Percentiles rank a stretch among this genome's conserved stretches.
phyloP scores from a whole-genome alignment of 1,284 basidiomycete genomes.

The Ceratobasidium sp. region DNA sequence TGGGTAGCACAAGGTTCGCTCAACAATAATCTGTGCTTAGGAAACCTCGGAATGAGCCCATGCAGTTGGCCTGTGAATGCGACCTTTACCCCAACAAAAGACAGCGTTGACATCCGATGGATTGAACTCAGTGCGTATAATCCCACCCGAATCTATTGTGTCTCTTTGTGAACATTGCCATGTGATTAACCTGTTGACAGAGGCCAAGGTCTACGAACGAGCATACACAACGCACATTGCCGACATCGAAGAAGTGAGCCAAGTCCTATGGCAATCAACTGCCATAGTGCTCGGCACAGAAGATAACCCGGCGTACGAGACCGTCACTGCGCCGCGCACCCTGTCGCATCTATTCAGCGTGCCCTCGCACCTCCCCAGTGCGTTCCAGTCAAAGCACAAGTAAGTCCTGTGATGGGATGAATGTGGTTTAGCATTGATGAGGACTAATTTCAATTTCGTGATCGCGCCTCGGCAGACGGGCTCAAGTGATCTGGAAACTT shows the following conservation, averaged over 20 bases:
- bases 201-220: constrained; percentile 36
- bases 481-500: constrained; percentile 39
- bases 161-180: no score
- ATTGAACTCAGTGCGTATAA: constrained; percentile 28
- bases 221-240: constrained; percentile 38
- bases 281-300: constrained; percentile 28
- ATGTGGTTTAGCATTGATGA: background rate
- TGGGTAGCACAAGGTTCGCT: background rate
- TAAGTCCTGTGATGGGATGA: no score
- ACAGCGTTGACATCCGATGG: constrained; percentile 33
- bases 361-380: constrained; percentile 29
- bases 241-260: constrained; percentile 40
- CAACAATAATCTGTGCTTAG: background rate
- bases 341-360: constrained; percentile 36
- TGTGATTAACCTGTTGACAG: no score
- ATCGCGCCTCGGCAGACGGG: constrained; percentile 6
- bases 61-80: constrained; percentile 38
- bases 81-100: constrained; percentile 29
- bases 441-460: background rate
- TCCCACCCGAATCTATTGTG: background rate
- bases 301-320: constrained; percentile 29
- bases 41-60: constrained; percentile 22
- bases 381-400: constrained; percentile 38
- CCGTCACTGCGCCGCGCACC: constrained; percentile 11
- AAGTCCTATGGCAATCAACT: constrained; percentile 37